Conservation (phyloP, 1,284 basidiomycete species). For the Polyporus tsugae region DNA sequence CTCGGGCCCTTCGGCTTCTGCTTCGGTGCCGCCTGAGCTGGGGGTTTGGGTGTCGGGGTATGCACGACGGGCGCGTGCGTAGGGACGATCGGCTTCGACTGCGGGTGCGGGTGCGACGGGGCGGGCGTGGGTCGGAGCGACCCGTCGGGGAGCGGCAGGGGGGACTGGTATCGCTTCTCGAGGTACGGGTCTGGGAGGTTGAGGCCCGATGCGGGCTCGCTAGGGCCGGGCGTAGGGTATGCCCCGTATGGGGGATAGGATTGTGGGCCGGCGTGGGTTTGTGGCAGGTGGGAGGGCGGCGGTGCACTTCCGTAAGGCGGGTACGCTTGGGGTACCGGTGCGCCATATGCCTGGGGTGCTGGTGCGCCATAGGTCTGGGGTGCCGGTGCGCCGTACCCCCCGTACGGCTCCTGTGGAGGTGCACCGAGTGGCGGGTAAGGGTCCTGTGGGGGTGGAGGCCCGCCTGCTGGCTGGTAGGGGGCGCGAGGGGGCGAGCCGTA, state of each 20-base stretch:
- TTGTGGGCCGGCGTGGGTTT: background rate
- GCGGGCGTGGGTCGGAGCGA: background rate
- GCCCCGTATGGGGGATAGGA: constrained; percentile 3
- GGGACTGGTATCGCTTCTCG: constrained; percentile 50
- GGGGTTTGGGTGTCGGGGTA: background rate
- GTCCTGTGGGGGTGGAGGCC: background rate
- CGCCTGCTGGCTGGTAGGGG: background rate
- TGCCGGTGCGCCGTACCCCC: background rate
- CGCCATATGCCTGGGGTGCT: background rate
- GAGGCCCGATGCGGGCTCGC: background rate
- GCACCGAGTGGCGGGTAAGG: background rate
- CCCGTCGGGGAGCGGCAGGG: constrained; percentile 55
- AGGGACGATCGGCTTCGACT: background rate
- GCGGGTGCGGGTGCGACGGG: constrained; percentile 15
- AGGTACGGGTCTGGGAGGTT: constrained; percentile 54
- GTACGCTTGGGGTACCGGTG: constrained; percentile 4
- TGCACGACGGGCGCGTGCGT: constrained; percentile 4
- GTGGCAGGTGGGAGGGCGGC: background rate
- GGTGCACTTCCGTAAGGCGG: background rate
- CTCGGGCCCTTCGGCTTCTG: constrained; percentile 15
- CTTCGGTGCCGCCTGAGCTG: constrained; percentile 7
- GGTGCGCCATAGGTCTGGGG: background rate
- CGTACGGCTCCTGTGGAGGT: background rate
- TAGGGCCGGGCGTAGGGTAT: background rate
- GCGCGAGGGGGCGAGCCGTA: constrained; percentile 13